A percentile compares a stretch with the other conserved stretches of the same genome.
phyloP scores from a whole-genome alignment of 257 asterid genomes.

The Solanum virginianum region DNA sequence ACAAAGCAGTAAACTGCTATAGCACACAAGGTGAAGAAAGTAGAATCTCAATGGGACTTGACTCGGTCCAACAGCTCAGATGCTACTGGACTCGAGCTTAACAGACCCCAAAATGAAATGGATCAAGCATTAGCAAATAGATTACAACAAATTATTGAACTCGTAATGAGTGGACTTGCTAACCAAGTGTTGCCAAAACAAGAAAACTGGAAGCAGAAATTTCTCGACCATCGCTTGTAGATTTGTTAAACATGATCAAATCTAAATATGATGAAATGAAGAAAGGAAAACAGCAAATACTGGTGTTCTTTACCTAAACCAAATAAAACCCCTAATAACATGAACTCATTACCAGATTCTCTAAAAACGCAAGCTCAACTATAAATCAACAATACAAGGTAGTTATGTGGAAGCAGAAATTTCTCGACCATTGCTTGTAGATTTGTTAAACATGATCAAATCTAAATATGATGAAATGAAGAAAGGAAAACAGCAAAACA shows the following conservation, averaged over 20 bases:
- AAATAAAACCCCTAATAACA: no score
- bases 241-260: not conserved
- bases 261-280: not conserved
- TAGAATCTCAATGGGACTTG: not conserved
- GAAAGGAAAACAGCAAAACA: not conserved
- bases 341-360: no score
- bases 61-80: not conserved
- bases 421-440: not conserved
- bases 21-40: not conserved
- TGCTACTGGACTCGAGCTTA: not conserved
- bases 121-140: not conserved
- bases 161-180: not conserved
- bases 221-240: not conserved
- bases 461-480: not conserved
- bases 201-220: not conserved
- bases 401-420: not conserved
- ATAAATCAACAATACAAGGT: no score
- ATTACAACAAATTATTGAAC: not conserved
- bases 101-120: not conserved
- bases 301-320: no score
- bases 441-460: not conserved
- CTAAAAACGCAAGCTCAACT: no score
- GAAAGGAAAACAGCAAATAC: no score
- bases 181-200: not conserved
- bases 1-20: not conserved